These are phyloP conservation scores for Wickerhamiella kazuoi DNA, from an alignment of 805 yeast species.

Conservation along the genomic window DNA sequence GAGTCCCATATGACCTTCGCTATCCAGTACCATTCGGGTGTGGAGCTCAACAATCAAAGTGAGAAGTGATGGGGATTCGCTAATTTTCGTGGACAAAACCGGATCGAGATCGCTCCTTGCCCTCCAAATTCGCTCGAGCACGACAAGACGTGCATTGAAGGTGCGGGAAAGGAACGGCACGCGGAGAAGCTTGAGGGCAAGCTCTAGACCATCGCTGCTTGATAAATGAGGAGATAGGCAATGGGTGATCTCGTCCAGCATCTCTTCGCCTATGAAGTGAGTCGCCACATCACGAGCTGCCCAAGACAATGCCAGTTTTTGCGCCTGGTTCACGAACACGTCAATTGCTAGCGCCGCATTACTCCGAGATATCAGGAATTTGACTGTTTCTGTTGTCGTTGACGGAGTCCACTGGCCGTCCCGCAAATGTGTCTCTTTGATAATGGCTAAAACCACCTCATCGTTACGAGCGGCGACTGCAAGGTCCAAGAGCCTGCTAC, in stretches of 20 bases:
- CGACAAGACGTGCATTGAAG: constrained; percentile 8
- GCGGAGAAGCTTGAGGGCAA: constrained; percentile 10
- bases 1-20: constrained; percentile 1
- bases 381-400: constrained; percentile 12
- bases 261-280: constrained; percentile 11
- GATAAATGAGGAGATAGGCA: neutral
- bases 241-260: constrained; percentile 1
- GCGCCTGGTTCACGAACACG: constrained; percentile 15
- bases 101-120: constrained; percentile 9
- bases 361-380: constrained; percentile 2
- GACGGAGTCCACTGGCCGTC: constrained; percentile 18
- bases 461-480: constrained; percentile 9
- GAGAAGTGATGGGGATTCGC: constrained; percentile 4
- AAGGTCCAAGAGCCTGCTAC: constrained; percentile 14
- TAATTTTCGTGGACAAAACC: constrained; percentile 5
- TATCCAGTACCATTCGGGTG: constrained; percentile 5
- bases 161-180: constrained; percentile 8
- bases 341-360: constrained; percentile 17
- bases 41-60: constrained; percentile 9
- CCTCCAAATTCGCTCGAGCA: constrained; percentile 13
- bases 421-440: constrained; percentile 17
- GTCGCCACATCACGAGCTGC: constrained; percentile 3
- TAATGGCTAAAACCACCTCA: constrained; percentile 14
- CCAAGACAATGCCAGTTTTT: constrained; percentile 5
- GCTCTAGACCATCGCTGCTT: constrained; percentile 1